Conservation (phyloP, 2,329 filamentous ascomycete species). For the Knoxdaviesia capensis region DNA sequence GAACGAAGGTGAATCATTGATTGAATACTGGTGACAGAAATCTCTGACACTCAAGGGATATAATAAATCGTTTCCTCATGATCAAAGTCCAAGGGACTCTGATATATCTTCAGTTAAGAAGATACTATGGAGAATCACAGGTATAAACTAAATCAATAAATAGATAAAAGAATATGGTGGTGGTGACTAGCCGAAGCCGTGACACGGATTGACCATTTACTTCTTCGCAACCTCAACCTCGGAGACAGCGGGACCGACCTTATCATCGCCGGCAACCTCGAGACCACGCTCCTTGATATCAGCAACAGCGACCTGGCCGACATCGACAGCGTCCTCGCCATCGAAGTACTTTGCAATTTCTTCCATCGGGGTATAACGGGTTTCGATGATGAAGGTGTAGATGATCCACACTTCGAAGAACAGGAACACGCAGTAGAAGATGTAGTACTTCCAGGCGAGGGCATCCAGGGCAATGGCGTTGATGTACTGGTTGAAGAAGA, state of each 20-base stretch:
- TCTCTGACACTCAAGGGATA: no score
- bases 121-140: no score
- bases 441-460: constrained; percentile 7
- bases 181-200: no score
- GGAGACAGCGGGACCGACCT: not conserved
- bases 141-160: no score
- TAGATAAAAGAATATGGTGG: no score
- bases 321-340: constrained; percentile 12
- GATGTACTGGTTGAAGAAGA: constrained; percentile 7
- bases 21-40: no score
- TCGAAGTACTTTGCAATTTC: constrained; percentile 19
- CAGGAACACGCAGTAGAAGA: constrained; percentile 5
- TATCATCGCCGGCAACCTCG: not conserved
- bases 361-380: constrained; percentile 16
- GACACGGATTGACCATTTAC: no score
- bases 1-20: no score
- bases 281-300: constrained; percentile 1
- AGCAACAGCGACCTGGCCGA: not conserved
- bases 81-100: no score
- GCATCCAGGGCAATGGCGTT: constrained; percentile 8
- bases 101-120: no score
- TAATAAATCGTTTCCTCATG: no score
- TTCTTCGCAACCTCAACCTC: no score
- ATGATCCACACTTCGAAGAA: constrained; percentile 5
- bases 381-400: constrained; percentile 15